Evolutionary conservation across 257 asterid species (phyloP), one percentile per base, ranked within the genome.

Genomic region (Perilla frutescens): DNA sequence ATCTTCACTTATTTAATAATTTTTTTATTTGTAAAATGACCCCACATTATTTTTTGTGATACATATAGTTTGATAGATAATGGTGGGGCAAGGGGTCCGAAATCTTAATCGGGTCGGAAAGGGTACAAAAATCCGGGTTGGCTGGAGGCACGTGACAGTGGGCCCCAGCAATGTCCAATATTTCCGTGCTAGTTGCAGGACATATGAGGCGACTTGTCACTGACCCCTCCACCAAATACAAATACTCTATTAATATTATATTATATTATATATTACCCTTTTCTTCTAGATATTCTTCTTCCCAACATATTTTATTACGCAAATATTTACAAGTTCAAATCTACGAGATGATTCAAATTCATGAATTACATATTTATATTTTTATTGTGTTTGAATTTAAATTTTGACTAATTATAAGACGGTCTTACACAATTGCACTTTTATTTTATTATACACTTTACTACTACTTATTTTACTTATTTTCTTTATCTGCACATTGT

Each of bases 171-270:
- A 9, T 51, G 65, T 61, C 70, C 70, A 26, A 40, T 29, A 7
- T 41, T 12, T 68, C 71, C 70, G 75, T 68, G 73, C 68, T 54
- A 77, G 64, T 54, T 15, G 73, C 70, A 62, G 68, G 65, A 77
- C 77, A 70, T 62, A 45, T 70, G 76, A 62, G 40, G 72, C 8
- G 72, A 76, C 71, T 43, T 68, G 65, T 61, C 65, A 51, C 59
- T 14, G 9, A 13, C 39, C 67, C 74, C 70, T 34, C 41, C 51
- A 40, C 51, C 66, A 68, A 53, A 58, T 39, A 59, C 10, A 40
- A 11, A 62, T 62, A 40, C 7, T 8, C 1, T 9, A 43, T 4
- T 4, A 53, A 5, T 72, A 20, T 56, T 31, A 36, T 59, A 15
- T 31, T 57, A 2, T 49, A 1, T 4, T 40, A 40, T 40, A 34